Base-by-base conservation (phyloP, 169 alveolate species). In the Plasmodium cynomolgi region DNA sequence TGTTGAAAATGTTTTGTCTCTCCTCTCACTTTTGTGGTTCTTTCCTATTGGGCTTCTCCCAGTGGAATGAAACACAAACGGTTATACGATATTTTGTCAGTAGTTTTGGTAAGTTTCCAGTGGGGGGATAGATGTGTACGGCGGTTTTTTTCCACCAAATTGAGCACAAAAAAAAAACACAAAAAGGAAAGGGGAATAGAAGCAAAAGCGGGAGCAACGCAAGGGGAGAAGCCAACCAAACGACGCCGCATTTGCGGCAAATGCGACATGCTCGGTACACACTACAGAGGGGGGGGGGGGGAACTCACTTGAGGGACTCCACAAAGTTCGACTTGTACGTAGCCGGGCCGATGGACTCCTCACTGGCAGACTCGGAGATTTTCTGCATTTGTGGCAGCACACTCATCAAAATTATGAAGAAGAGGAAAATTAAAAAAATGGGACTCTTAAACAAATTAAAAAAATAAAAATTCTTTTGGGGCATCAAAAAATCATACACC, bases 321-420 rank as follows among this genome's bases (percentile, higher is more conserved):
- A 91, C 39, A 91, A 91, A 91, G 34, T 15, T 37, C 13, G 95
- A 91, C 77, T 91, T 81, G 41, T 91, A 91, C 1, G 92, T 44
- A 33, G 44, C 62, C 3, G 50, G 72, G 15, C 31, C 54, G n/a
- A n/a, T 17, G 20, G 68, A 9, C 79, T 91, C 95, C 58, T 91
- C 95, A 81, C 62, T 91, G 11, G 80, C 84, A 31, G 91, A 62
- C 37, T 91, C 95, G 31, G 91, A 72, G 26, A 91, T 81, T 50
- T 81, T 81, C 84, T 91, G 95, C 84, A 91, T 82, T 23, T 91
- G 72, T 33, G 95, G 95, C 77, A 91, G 34, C n/a, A 82, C 84
- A 91, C 91, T 50, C 34, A 91, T 33, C 37, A 91, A 50, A 91
- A 91, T 81, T 81, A 91, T 71, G 73, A 83, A 91, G 62, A 91